Evolutionary conservation across 2,329 filamentous ascomycete species (phyloP), one percentile per base, ranked within the genome.

Genomic region (Venturia carpophila): DNA sequence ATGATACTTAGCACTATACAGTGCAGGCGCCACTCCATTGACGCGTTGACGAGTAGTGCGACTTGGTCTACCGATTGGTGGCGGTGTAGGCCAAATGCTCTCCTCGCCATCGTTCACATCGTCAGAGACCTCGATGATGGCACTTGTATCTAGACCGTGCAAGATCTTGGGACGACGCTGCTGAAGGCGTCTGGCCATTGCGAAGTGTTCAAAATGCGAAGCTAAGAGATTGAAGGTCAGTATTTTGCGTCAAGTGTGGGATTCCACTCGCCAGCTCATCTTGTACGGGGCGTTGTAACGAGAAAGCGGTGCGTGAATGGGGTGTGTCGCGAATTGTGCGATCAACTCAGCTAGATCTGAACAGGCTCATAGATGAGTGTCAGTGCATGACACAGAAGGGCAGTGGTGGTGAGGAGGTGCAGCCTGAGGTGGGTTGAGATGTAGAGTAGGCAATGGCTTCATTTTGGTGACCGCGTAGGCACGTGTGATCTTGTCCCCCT

Each of bases 1-100:
- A 39, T 63, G 62, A 21, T 37, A 63, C 45, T 52, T 63, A 4
- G 45, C 45, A 27, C 19, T 52, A 19, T 63, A 63, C 6, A 55
- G 42, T 49, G 60, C 60, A 5, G 37, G 21, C 2, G 60, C 21
- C 21, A 30, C 27, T n/a, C 60, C 60, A 61, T 61, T 34, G 42
- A 61, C 15, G 15, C 21, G 27, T n/a, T 61, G 60, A 10, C 60
- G 60, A 17, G 60, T 61, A n/a, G 39, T 42, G 21, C 42, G 60
- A 34, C 60, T 34, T 21, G 37, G 7, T 5, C 52, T 21, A n/a
- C 13, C 37, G 52, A 21, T 30, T 34, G 27, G 24, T 56, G 52
- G 30, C 10, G 30, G 52, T 10, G 52, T 37, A n/a, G 27, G 52
- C 27, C 37, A 27, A 17, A 19, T 5, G 10, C 7, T 37, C 1